Percentiles rank a stretch among this genome's conserved stretches.
Evolutionary conservation across 1,139 yeast species (phyloP).

Genomic region (Scheffersomyces titani): DNA sequence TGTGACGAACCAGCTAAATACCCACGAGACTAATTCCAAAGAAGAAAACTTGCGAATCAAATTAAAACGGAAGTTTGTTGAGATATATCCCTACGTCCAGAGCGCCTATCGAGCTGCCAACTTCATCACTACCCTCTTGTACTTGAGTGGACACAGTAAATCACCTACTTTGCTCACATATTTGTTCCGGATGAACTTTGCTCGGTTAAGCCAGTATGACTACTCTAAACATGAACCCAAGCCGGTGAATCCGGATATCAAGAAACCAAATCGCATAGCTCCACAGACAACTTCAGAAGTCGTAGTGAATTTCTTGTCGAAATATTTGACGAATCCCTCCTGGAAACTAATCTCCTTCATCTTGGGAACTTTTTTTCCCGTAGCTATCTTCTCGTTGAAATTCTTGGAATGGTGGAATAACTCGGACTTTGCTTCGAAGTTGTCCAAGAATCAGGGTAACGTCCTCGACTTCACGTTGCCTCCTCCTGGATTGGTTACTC

Average conservation of each 20-base stretch:
- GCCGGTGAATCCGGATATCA: conserved; percentile 10
- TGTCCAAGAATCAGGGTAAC: conserved; percentile 55
- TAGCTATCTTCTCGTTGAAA: conserved; percentile 80
- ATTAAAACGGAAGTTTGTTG: conserved; percentile 50
- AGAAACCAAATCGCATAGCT: conserved; percentile 33
- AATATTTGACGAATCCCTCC: conserved; percentile 39
- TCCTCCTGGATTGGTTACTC: conserved; percentile 43
- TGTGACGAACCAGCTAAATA: conserved; percentile 47
- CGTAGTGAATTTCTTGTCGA: conserved; percentile 29
- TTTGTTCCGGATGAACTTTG: conserved; percentile 63
- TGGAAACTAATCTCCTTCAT: conserved; percentile 38
- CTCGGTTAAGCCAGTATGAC: conserved; percentile 69
- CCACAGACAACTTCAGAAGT: conserved; percentile 58
- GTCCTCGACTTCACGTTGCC: conserved; percentile 55
- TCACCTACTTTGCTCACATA: conserved; percentile 67
- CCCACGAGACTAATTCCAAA: conserved; percentile 30
- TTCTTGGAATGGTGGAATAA: conserved; percentile 96
- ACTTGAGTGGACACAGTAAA: conserved; percentile 66
- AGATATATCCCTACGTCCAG: conserved; percentile 61
- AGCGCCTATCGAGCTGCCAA: conserved; percentile 51
- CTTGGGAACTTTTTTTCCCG: conserved; percentile 66
- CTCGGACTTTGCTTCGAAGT: conserved; percentile 67
- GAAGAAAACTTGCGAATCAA: conserved; percentile 29
- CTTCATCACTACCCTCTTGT: conserved; percentile 62
- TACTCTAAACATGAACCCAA: conserved; percentile 50